phyloP scores from a whole-genome alignment of 116 monocot genomes.

The Zostera marina region DNA sequence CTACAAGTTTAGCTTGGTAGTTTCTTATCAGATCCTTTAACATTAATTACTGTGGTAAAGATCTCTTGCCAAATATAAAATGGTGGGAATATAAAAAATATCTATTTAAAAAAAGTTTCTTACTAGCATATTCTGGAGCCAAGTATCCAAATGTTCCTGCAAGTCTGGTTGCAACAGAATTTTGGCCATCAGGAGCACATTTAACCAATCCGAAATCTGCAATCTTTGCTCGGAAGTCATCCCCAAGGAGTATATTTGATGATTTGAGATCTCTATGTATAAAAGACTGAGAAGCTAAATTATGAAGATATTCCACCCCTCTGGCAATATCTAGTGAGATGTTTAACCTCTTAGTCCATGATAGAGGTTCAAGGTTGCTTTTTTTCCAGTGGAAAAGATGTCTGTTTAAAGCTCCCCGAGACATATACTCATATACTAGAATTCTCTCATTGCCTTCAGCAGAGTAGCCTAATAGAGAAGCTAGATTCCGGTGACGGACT shows the following conservation, averaged over 20 bases:
- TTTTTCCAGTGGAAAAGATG: conserved; percentile 68
- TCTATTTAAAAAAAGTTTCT: too few relatives aligned
- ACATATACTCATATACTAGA: conserved; percentile 86
- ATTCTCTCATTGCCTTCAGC: conserved; percentile 65
- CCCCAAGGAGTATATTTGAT: conserved; percentile 73
- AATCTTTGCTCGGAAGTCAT: conserved; percentile 75
- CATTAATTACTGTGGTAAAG: too few relatives aligned
- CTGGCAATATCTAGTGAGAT: conserved; percentile 81
- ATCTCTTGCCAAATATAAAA: too few relatives aligned
- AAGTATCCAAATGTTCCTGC: conserved; percentile 94
- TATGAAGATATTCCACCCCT: conserved; percentile 91
- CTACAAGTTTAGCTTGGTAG: too few relatives aligned
- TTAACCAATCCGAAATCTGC: conserved; percentile 92
- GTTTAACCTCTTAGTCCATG: conserved; percentile 74
- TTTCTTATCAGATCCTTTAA: too few relatives aligned
- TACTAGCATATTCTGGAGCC: conserved; percentile 97
- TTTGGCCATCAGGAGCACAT: conserved; percentile 61
- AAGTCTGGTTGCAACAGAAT: conserved; percentile 59
- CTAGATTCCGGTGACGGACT: conserved; percentile 78
- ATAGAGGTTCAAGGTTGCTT: conserved; percentile 39
- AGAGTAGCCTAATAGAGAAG: conserved; percentile 66
- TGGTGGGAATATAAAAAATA: too few relatives aligned
- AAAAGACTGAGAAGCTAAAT: conserved; percentile 56
- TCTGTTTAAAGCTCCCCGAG: conserved; percentile 68
- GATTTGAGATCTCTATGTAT: conserved; percentile 94